phyloP scores from a whole-genome alignment of 1,284 basidiomycete species.

The Tilletiaria anomala region DNA sequence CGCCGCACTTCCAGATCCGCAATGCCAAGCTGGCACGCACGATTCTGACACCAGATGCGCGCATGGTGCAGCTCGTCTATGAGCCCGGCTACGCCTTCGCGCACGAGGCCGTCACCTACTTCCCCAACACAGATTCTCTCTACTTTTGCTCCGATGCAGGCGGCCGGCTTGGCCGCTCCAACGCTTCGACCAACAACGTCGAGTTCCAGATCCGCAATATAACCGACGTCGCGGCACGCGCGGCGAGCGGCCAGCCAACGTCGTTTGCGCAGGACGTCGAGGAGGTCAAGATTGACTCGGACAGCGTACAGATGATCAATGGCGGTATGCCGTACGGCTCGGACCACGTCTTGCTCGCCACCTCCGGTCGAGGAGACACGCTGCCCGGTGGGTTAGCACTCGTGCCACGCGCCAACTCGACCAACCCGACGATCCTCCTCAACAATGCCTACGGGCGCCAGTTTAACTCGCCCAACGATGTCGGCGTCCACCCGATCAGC shows the following conservation, averaged over 20 bases:
- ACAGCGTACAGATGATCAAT: slow-evolving; percentile 8
- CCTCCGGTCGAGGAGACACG: slow-evolving; percentile 52
- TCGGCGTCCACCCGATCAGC: slow-evolving; percentile 55
- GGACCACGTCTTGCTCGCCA: slow-evolving; percentile 53
- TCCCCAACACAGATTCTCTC: slow-evolving; percentile 3
- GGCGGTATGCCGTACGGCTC: slow-evolving; percentile 49
- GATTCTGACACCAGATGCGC: not conserved
- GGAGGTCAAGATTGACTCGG: slow-evolving; percentile 3
- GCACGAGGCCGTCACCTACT: slow-evolving; percentile 7
- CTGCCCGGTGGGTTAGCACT: slow-evolving; percentile 51
- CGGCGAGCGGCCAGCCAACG: not conserved
- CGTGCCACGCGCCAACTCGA: slow-evolving; percentile 44
- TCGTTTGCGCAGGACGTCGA: not conserved
- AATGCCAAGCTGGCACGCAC: not conserved
- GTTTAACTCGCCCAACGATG: slow-evolving; percentile 67
- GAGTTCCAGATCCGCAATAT: slow-evolving; percentile 1
- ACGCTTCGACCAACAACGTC: slow-evolving; percentile 3
- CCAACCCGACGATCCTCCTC: slow-evolving; percentile 1
- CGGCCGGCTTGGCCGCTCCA: not conserved
- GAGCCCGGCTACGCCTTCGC: slow-evolving; percentile 7
- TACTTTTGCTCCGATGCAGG: slow-evolving; percentile 7
- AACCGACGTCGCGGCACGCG: not conserved
- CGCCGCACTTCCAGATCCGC: slow-evolving; percentile 2
- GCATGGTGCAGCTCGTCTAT: slow-evolving; percentile 1
- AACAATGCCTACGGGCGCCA: slow-evolving; percentile 57